Conservation (phyloP, 768 basidiomycete species). For the Mycena polygramma region DNA sequence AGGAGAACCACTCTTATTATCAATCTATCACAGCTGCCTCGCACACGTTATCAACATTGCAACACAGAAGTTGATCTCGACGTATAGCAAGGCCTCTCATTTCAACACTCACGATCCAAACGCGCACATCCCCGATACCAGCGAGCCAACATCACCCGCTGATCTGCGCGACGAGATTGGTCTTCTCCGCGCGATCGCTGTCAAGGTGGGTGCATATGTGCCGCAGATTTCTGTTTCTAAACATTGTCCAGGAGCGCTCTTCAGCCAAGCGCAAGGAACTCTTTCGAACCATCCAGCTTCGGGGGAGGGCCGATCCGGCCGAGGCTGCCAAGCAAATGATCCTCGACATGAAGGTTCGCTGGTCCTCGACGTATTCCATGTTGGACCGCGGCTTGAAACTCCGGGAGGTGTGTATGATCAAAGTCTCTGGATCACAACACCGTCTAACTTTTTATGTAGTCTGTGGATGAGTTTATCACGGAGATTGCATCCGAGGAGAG, state of each 20-base stretch:
- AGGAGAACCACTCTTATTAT: too few relatives aligned
- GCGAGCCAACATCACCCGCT: background rate
- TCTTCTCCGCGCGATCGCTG: background rate
- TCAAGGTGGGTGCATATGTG: constrained; percentile 3
- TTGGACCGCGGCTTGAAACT: constrained; percentile 17
- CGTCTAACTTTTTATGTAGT: background rate
- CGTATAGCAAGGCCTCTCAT: background rate
- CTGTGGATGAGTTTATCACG: constrained; percentile 39
- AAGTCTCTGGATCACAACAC: background rate
- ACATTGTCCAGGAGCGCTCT: background rate
- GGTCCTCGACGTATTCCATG: constrained; percentile 45
- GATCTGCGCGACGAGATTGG: background rate
- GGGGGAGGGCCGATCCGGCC: background rate
- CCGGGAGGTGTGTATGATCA: constrained; percentile 27
- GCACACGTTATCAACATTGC: background rate
- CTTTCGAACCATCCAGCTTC: constrained; percentile 37
- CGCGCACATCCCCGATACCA: background rate
- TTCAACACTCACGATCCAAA: background rate
- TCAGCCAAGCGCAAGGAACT: constrained; percentile 42
- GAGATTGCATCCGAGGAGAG: constrained; percentile 41
- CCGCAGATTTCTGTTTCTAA: constrained; percentile 19
- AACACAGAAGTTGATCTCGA: background rate
- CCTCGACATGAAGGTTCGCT: constrained; percentile 43
- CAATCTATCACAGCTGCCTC: background rate
- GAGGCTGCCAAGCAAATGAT: constrained; percentile 30